These are phyloP conservation scores for Candida pseudoviswanathii DNA, from an alignment of 1,139 yeast genomes.

Conservation along the genomic window DNA sequence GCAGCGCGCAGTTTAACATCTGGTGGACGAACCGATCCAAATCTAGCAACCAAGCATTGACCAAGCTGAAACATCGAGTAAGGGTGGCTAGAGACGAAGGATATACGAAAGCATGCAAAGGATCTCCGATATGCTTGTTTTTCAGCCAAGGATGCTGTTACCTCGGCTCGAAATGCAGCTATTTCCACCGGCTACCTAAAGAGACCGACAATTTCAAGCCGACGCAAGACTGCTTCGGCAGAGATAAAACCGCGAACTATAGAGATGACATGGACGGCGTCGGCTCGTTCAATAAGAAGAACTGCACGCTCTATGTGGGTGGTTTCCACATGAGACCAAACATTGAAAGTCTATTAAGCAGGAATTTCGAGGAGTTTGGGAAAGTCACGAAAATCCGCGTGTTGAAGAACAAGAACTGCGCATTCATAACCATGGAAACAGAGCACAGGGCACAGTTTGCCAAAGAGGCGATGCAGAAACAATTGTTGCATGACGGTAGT, in stretches of 20 bases:
- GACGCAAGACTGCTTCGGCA: constrained; percentile 88
- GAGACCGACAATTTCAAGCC: constrained; percentile 49
- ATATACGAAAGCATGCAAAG: constrained; percentile 63
- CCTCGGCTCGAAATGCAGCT: constrained; percentile 73
- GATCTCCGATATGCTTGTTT: constrained; percentile 66
- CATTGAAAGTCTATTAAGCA: constrained; percentile 34
- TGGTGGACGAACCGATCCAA: constrained; percentile 89
- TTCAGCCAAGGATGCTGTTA: constrained; percentile 90
- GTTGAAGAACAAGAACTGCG: constrained; percentile 65
- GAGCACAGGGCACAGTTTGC: constrained; percentile 90
- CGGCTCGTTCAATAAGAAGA: constrained; percentile 74
- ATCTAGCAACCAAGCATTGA: constrained; percentile 24
- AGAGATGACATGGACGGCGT: constrained; percentile 95
- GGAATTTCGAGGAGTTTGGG: constrained; percentile 76
- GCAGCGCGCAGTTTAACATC: constrained; percentile 78
- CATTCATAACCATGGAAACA: constrained; percentile 69
- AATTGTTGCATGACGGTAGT: constrained; percentile 52
- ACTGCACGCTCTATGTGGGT: constrained; percentile 79
- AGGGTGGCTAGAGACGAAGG: constrained; percentile 70
- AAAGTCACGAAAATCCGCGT: constrained; percentile 69
- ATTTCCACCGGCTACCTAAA: constrained; percentile 74
- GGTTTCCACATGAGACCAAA: constrained; percentile 46
- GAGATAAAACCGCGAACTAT: constrained; percentile 81
- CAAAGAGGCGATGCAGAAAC: constrained; percentile 89
- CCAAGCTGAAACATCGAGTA: constrained; percentile 52